phyloP scores from a whole-genome alignment of 2,329 filamentous ascomycete species.

The Akanthomyces dipterigenus region DNA sequence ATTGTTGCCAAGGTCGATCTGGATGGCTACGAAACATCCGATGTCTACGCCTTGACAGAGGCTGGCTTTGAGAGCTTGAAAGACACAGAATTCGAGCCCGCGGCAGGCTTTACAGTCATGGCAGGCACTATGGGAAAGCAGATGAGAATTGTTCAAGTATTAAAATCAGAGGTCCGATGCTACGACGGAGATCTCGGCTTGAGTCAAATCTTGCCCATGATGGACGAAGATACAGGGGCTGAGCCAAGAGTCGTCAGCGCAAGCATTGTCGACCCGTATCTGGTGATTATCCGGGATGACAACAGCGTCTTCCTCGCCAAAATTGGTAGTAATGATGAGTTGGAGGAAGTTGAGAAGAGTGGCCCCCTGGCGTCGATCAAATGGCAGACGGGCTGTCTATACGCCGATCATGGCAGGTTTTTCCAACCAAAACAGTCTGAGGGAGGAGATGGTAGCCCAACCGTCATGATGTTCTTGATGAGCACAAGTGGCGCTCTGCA shows the following conservation, averaged over 20 bases:
- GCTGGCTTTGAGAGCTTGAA: conserved; percentile 67
- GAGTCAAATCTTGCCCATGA: conserved; percentile 85
- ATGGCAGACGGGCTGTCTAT: conserved; percentile 81
- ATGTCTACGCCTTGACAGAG: conserved; percentile 69
- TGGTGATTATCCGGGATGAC: conserved; percentile 79
- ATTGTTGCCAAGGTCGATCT: conserved; percentile 69
- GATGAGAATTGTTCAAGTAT: conserved; percentile 77
- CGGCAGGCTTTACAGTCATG: conserved; percentile 79
- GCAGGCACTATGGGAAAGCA: conserved; percentile 76
- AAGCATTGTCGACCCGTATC: conserved; percentile 79
- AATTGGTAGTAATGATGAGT: conserved; percentile 69
- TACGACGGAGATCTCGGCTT: conserved; percentile 88
- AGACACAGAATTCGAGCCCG: conserved; percentile 85
- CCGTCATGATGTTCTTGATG: conserved; percentile 69
- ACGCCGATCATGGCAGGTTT: conserved; percentile 56
- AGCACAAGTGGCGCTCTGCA: conserved; percentile 67
- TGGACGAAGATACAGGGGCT: conserved; percentile 80
- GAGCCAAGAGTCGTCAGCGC: conserved; percentile 73
- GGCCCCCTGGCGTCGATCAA: conserved; percentile 51
- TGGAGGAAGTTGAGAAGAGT: conserved; percentile 70
- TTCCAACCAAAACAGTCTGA: conserved; percentile 42
- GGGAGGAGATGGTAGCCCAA: conserved; percentile 33
- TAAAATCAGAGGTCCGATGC: conserved; percentile 78
- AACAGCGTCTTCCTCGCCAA: conserved; percentile 71
- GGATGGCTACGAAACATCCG: conserved; percentile 67